A percentile compares a stretch with the other conserved stretches of the same genome.
Evolutionary conservation across 2,329 filamentous ascomycete species (phyloP).

Genomic region (Scedosporium boydii): DNA sequence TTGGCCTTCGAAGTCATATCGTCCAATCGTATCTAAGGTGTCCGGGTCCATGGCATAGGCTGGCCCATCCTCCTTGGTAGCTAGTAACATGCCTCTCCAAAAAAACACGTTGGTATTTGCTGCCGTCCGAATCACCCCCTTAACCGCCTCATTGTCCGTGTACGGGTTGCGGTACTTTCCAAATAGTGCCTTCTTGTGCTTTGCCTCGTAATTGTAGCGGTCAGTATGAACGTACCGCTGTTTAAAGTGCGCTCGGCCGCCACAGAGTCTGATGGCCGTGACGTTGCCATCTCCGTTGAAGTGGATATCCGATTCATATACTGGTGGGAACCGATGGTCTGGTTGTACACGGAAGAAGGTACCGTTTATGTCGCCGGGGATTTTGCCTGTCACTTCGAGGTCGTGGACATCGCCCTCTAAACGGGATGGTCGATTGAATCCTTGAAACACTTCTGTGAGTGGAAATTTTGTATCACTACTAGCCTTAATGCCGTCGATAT

Average conservation of each 20-base stretch:
- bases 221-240: constrained; percentile 29
- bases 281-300: constrained; percentile 30
- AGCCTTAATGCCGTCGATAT: constrained; percentile 1
- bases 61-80: constrained; percentile 36
- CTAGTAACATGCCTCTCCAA: constrained; percentile 36
- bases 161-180: constrained; percentile 30
- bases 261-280: constrained; percentile 21
- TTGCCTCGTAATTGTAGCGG: constrained; percentile 24
- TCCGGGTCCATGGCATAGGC: constrained; percentile 30
- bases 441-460: not conserved
- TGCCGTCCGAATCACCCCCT: constrained; percentile 16
- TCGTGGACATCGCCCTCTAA: constrained; percentile 2
- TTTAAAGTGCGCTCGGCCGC: constrained; percentile 21
- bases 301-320: constrained; percentile 3
- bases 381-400: constrained; percentile 8
- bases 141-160: constrained; percentile 25
- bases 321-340: constrained; percentile 1
- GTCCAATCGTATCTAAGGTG: constrained; percentile 29
- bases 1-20: constrained; percentile 32
- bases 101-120: constrained; percentile 43
- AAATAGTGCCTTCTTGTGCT: constrained; percentile 20
- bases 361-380: constrained; percentile 11
- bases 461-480: not conserved
- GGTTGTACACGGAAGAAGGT: constrained; percentile 10
- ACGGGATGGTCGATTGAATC: constrained; percentile 1